Conservation (phyloP, 257 asterid genomes). For the Solanum arcanum region DNA sequence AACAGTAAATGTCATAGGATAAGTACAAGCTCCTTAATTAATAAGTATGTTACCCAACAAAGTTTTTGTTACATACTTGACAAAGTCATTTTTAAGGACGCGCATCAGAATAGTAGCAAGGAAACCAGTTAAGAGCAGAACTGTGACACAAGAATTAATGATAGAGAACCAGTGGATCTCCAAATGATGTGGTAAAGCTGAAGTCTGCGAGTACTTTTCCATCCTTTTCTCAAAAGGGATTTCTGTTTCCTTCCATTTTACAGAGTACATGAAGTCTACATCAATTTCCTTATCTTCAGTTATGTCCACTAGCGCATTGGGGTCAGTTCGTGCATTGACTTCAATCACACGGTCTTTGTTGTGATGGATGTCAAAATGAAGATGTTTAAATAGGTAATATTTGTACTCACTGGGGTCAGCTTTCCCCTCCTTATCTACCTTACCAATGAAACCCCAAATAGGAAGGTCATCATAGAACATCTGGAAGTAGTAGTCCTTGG, state of each 20-base stretch:
- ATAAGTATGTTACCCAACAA: background rate
- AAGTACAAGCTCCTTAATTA: background rate
- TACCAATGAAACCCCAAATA: slow-evolving; percentile 10
- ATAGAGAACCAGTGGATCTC: slow-evolving; percentile 28
- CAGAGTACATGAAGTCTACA: slow-evolving; percentile 19
- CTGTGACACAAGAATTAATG: slow-evolving; percentile 22
- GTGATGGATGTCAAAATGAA: slow-evolving; percentile 4
- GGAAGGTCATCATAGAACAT: slow-evolving; percentile 10
- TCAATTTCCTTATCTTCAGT: slow-evolving; percentile 22
- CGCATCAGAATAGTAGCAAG: slow-evolving; percentile 19
- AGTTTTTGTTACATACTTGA: slow-evolving; percentile 4
- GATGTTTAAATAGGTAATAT: slow-evolving; percentile 9
- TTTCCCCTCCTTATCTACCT: slow-evolving; percentile 4
- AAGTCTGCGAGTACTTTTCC: slow-evolving; percentile 20
- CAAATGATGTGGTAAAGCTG: slow-evolving; percentile 19
- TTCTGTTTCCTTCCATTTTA: slow-evolving; percentile 20
- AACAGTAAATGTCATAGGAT: background rate
- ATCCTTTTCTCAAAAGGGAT: slow-evolving; percentile 22
- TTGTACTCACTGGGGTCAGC: slow-evolving; percentile 7
- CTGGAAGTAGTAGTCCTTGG: slow-evolving; percentile 7
- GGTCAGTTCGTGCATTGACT: slow-evolving; percentile 9
- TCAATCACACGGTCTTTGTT: slow-evolving; percentile 10
- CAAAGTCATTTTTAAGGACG: slow-evolving; percentile 21
- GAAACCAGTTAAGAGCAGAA: slow-evolving; percentile 19
- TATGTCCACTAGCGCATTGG: slow-evolving; percentile 10